Evolutionary conservation across 441 rosid species (phyloP), one percentile per base, ranked within the genome.

Genomic region (Adansonia madagascariensis): DNA sequence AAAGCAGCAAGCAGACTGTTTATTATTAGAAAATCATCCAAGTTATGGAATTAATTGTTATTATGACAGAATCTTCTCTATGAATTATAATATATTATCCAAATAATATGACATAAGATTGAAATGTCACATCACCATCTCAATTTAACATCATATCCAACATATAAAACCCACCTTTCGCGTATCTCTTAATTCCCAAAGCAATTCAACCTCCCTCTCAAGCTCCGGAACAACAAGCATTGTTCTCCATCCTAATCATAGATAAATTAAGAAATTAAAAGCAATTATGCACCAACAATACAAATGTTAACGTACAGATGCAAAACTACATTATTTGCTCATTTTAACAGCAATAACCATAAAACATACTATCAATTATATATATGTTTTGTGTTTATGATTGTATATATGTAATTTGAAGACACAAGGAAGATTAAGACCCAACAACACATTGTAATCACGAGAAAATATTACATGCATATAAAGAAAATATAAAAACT

Each of bases 181-280:
- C 77, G 71, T 81, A 80, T 86, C 91, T 86, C 96, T 90, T 79
- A 91, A 77, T 80, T 88, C 87, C 91, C 94, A 94, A 17, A 96
- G 92, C 80, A 96, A 89, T 81, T 92, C 89, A 68, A 96, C 95
- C 86, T 96, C 99, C 79, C 90, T 91, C 82, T 93, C 98, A 79
- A 96, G 96, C 88, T 96, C 99, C 55, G 99, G 98, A 75, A 96
- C 97, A 77, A 96, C 91, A 76, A 96, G 98, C 99, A 94, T 94
- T 43, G 99, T 96, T 77, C 98, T 93, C 98, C 99, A 96, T 35
- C 98, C 99, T 96, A 82, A 63, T 80, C 84, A 78, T 11, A 74
- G 65, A 79, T 57, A 39, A 62, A 43, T 66, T 72, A 22, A 8
- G 15, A 59, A 76, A 80, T 27, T 57, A 24, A 67, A 55, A 52